Evolutionary conservation across 192 early-diverging fungal species (phyloP).

Genomic region (Coemansia sp.): DNA sequence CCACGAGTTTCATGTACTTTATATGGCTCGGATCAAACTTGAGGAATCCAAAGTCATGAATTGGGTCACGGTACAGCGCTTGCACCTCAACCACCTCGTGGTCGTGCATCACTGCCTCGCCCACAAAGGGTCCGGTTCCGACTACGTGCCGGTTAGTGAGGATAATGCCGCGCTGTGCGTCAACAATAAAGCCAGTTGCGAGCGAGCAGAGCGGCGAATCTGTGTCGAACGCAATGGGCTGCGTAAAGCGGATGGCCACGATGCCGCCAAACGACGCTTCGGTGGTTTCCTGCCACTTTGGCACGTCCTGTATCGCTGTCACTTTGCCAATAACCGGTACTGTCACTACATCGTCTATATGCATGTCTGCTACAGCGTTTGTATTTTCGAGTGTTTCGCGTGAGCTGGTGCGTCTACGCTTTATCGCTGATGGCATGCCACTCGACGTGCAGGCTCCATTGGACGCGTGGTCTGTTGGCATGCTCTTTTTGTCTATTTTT

Average conservation of each 20-base stretch:
- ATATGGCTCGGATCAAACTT: conserved; percentile 69
- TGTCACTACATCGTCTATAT: neutral
- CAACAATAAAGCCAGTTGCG: conserved; percentile 78
- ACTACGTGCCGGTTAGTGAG: conserved; percentile 81
- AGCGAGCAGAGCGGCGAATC: conserved; percentile 14
- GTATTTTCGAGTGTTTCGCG: neutral
- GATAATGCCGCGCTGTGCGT: conserved; percentile 71
- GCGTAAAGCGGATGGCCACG: conserved; percentile 41
- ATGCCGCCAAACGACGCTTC: conserved; percentile 39
- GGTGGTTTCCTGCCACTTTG: conserved; percentile 36
- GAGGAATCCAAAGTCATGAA: conserved; percentile 85
- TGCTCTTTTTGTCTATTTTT: neutral
- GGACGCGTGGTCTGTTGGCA: neutral
- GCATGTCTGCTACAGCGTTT: neutral
- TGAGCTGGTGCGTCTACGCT: conserved; percentile 17
- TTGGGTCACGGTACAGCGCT: conserved; percentile 76
- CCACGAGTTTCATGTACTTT: conserved; percentile 66
- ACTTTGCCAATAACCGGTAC: conserved; percentile 10
- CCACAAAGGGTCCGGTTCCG: conserved; percentile 69
- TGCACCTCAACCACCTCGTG: conserved; percentile 73
- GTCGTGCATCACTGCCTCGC: conserved; percentile 71
- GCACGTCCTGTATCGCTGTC: conserved; percentile 14
- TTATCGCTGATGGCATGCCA: conserved; percentile 4
- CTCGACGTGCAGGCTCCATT: neutral
- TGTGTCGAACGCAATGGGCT: conserved; percentile 41